phyloP scores from a whole-genome alignment of 305 asterid genomes.

The Vinca major region DNA sequence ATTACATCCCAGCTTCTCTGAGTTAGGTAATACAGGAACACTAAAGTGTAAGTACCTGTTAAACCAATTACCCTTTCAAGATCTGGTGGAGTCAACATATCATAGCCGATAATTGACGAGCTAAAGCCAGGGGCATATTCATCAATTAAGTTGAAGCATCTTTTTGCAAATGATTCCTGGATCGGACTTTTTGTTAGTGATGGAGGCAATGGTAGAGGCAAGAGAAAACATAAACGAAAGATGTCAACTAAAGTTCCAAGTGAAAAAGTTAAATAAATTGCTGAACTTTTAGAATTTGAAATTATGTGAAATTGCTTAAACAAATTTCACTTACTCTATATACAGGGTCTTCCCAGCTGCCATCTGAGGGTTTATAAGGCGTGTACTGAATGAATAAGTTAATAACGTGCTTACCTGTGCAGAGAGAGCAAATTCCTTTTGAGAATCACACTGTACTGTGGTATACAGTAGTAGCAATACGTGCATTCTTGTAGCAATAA shows the following conservation, averaged over 20 bases:
- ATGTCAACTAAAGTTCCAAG: neutral
- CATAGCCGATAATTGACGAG: slow-evolving; percentile 73
- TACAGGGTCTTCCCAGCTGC: slow-evolving; percentile 84
- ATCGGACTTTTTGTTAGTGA: slow-evolving; percentile 8
- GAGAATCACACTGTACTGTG: neutral
- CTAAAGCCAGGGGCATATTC: slow-evolving; percentile 89
- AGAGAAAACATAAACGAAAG: slow-evolving; percentile 9
- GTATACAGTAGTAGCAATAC: neutral
- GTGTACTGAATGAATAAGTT: slow-evolving; percentile 91
- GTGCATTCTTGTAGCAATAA: neutral
- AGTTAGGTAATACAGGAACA: neutral
- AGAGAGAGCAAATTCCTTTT: slow-evolving; percentile 15
- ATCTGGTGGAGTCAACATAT: slow-evolving; percentile 96
- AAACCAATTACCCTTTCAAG: slow-evolving; percentile 80
- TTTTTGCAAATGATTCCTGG: slow-evolving; percentile 65
- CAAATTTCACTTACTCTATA: slow-evolving; percentile 54
- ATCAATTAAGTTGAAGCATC: slow-evolving; percentile 72
- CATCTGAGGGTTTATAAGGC: slow-evolving; percentile 79
- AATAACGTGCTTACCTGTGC: slow-evolving; percentile 75
- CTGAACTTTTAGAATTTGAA: slow-evolving; percentile 12
- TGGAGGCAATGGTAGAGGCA: neutral
- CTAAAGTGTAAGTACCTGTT: slow-evolving; percentile 40
- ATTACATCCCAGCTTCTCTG: neutral
- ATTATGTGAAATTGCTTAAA: neutral
- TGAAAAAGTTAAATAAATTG: slow-evolving; percentile 4